These are phyloP conservation scores for Porogramme epimiltina DNA, from an alignment of 1,284 basidiomycete genomes.

Conservation along the genomic window DNA sequence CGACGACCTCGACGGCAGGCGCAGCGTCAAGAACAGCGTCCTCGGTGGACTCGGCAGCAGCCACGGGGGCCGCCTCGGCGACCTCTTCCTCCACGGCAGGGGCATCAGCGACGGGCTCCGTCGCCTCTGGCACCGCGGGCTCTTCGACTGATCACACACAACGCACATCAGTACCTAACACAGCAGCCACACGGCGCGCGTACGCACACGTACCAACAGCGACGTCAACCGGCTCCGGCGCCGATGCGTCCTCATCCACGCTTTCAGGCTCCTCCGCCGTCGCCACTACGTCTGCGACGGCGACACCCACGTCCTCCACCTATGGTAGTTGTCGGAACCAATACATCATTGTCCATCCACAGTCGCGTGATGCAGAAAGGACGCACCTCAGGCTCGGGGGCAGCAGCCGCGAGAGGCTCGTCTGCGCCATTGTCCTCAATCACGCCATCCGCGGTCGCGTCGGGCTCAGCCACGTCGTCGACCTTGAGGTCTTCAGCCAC, in stretches of 20 bases:
- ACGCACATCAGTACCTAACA: not conserved
- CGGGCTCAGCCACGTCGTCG: no score
- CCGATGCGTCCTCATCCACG: no score
- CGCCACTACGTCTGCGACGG: no score
- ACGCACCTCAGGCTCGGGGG: conserved; percentile 1
- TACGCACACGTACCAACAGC: conserved; percentile 8
- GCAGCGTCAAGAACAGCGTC: not conserved
- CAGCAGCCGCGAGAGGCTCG: not conserved
- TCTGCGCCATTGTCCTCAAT: not conserved
- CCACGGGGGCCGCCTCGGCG: not conserved
- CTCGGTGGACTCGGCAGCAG: not conserved
- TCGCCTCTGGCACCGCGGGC: not conserved
- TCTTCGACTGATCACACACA: not conserved
- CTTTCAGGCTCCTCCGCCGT: no score
- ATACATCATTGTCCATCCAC: not conserved
- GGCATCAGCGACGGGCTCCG: not conserved
- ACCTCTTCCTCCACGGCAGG: not conserved
- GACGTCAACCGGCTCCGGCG: not conserved
- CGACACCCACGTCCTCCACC: no score
- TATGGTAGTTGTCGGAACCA: no score
- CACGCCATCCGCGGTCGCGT: not conserved
- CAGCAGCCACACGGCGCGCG: no score
- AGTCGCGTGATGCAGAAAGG: not conserved
- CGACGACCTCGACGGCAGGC: conserved; percentile 1
- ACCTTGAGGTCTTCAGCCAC: not conserved